Evolutionary conservation across 106 monocot genomes (phyloP).

Genomic region (Dioscorea alata): DNA sequence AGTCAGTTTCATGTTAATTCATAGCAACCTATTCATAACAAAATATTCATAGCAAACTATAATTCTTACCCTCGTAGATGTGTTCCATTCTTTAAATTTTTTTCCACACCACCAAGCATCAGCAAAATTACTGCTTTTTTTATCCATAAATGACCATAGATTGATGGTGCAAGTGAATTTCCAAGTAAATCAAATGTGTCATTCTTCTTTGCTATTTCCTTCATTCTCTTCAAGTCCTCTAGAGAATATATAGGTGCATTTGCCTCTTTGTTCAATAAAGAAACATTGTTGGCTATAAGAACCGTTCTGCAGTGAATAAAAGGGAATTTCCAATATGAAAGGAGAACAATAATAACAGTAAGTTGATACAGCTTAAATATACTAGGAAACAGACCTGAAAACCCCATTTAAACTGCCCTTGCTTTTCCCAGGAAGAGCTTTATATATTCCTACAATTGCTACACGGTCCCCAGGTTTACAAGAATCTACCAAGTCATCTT

Average conservation of each 20-base stretch:
- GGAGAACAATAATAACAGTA: not conserved
- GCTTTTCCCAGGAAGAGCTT: conserved; percentile 90
- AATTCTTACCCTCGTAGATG: conserved; percentile 86
- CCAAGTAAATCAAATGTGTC: conserved; percentile 86
- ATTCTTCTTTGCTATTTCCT: conserved; percentile 76
- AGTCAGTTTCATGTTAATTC: not conserved
- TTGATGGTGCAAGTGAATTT: conserved; percentile 90
- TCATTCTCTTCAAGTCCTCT: conserved; percentile 79
- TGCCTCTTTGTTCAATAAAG: conserved; percentile 92
- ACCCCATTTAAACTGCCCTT: conserved; percentile 94
- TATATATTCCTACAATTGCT: conserved; percentile 81
- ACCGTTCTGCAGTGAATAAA: conserved; percentile 56
- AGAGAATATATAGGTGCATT: conserved; percentile 76
- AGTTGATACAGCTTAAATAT: not conserved
- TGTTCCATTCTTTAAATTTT: conserved; percentile 95
- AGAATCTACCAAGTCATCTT: conserved; percentile 97
- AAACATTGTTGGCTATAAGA: conserved; percentile 91
- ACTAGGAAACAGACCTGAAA: conserved; percentile 47
- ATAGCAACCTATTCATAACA: not conserved
- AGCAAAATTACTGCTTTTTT: conserved; percentile 94
- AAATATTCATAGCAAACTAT: not conserved
- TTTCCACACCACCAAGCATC: conserved; percentile 99
- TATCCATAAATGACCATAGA: conserved; percentile 97
- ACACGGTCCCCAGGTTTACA: conserved; percentile 98
- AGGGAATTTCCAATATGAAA: conserved; percentile 6